Conservation (phyloP, 805 yeast species). For the Zygosaccharomyces kombuchaensis region DNA sequence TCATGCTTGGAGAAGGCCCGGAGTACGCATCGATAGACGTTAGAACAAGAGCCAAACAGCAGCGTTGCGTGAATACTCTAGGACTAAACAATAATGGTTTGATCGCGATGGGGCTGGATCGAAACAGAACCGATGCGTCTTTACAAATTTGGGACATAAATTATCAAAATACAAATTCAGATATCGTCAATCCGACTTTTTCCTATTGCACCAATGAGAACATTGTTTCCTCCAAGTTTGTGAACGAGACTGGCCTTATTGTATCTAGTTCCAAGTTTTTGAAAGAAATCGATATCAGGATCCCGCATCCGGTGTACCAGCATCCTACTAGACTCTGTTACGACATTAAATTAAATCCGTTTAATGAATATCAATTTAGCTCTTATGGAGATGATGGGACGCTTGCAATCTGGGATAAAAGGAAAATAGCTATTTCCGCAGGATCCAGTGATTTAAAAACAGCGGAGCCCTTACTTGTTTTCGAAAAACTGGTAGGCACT, state of each 20-base stretch:
- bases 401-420: constrained; percentile 74
- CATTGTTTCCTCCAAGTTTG: constrained; percentile 62
- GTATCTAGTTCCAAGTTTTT: constrained; percentile 75
- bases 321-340: constrained; percentile 69
- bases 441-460: constrained; percentile 28
- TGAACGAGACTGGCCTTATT: constrained; percentile 56
- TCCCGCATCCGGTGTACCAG: constrained; percentile 62
- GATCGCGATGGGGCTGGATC: constrained; percentile 75
- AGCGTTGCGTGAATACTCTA: constrained; percentile 70
- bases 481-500: constrained; percentile 52
- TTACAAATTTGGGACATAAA: constrained; percentile 76
- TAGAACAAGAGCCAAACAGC: constrained; percentile 49
- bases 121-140: constrained; percentile 70
- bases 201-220: constrained; percentile 71
- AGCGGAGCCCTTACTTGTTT: constrained; percentile 56
- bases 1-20: constrained; percentile 33
- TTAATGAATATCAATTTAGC: constrained; percentile 61
- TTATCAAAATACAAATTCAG: constrained; percentile 51
- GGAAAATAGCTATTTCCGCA: constrained; percentile 44
- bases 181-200: constrained; percentile 49
- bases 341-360: constrained; percentile 66
- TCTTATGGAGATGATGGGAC: constrained; percentile 83
- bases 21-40: constrained; percentile 19
- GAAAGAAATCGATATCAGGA: constrained; percentile 71
- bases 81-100: constrained; percentile 63